These are phyloP conservation scores for Lindgomyces ingoldianus DNA, from an alignment of 495 filamentous ascomycete species.

Conservation along the genomic window DNA sequence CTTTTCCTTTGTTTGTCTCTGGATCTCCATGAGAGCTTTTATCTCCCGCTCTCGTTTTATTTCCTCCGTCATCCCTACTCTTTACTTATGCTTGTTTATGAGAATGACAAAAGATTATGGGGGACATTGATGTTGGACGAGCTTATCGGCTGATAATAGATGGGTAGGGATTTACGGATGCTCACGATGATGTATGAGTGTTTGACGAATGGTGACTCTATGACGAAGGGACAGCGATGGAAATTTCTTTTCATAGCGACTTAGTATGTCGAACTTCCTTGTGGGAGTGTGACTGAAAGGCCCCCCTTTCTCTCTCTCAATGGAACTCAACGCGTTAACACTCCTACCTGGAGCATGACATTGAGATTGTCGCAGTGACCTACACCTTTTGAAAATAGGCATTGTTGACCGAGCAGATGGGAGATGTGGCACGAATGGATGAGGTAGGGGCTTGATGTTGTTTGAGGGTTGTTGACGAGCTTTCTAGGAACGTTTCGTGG, in stretches of 20 bases:
- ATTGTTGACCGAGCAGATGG: not conserved
- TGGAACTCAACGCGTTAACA: not conserved
- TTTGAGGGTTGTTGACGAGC: too few species aligned
- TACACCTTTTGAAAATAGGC: not conserved
- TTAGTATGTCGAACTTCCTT: not conserved
- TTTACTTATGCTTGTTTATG: not conserved
- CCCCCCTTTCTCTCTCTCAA: not conserved
- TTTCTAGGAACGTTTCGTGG: too few species aligned
- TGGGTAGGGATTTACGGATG: not conserved
- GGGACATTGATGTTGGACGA: not conserved
- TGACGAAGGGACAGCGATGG: not conserved
- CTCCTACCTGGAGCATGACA: not conserved
- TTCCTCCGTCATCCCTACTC: not conserved
- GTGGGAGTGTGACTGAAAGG: not conserved
- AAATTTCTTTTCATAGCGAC: not conserved
- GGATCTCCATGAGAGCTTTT: not conserved
- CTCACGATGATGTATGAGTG: not conserved
- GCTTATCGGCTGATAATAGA: not conserved
- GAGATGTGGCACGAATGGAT: not conserved
- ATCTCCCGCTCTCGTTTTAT: not conserved
- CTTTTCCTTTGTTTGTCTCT: slow-evolving; percentile 4
- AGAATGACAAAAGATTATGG: not conserved
- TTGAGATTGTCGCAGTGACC: not conserved
- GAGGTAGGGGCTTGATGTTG: too few species aligned
- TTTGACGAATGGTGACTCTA: too few species aligned